These are phyloP conservation scores for Elsinoe batatas DNA, from an alignment of 2,329 filamentous ascomycete species.

Conservation along the genomic window DNA sequence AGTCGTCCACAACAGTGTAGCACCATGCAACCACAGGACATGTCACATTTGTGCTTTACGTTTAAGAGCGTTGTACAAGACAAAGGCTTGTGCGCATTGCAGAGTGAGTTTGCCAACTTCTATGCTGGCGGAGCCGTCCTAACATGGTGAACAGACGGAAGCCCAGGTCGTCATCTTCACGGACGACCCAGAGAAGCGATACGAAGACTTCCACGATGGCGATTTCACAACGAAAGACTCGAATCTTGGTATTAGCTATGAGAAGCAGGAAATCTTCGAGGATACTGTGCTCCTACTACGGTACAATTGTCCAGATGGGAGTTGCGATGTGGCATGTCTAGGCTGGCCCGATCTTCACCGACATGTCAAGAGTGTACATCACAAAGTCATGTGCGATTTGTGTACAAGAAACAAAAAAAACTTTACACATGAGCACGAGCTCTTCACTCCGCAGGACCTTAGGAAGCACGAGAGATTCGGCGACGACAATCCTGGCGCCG, in stretches of 20 bases:
- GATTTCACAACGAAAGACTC: constrained; percentile 73
- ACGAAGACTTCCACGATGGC: constrained; percentile 63
- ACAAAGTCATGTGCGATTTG: constrained; percentile 82
- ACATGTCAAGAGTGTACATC: constrained; percentile 72
- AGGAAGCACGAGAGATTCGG: constrained; percentile 82
- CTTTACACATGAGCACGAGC: constrained; percentile 93
- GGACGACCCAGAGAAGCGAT: constrained; percentile 70
- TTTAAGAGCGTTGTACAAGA: constrained; percentile 90
- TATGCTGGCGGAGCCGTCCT: too few relatives aligned
- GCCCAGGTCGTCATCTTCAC: constrained; percentile 84
- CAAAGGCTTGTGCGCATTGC: constrained; percentile 92
- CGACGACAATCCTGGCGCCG: constrained; percentile 79
- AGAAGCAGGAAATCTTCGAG: constrained; percentile 78
- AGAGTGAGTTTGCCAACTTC: too few relatives aligned
- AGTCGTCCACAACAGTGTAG: constrained; percentile 76
- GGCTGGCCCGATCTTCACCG: constrained; percentile 69
- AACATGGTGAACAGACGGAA: too few relatives aligned
- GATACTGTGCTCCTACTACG: constrained; percentile 80
- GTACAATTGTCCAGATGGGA: constrained; percentile 85
- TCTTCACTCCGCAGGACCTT: constrained; percentile 73
- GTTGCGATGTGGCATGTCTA: constrained; percentile 76
- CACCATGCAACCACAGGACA: constrained; percentile 91
- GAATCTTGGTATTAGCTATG: constrained; percentile 85
- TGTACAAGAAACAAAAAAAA: constrained; percentile 95
- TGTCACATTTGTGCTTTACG: constrained; percentile 93